These are phyloP conservation scores for Morella rubra DNA, from an alignment of 306 rosid species.

Conservation along the genomic window DNA sequence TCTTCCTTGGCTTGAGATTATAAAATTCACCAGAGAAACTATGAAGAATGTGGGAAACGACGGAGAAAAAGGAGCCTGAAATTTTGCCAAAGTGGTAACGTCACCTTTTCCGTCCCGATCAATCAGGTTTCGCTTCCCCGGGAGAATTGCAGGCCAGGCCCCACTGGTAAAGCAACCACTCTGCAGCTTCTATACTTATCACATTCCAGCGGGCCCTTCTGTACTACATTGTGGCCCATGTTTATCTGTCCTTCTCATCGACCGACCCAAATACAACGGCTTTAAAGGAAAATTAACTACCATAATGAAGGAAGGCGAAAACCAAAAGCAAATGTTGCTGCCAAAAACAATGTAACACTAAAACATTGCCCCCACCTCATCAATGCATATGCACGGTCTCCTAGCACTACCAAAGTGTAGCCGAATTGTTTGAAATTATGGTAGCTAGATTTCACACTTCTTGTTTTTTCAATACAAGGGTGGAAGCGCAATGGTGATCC, in stretches of 20 bases:
- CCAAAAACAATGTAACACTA: neutral
- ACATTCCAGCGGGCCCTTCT: neutral
- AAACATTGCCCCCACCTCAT: neutral
- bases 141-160: too few species aligned
- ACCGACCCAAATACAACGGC: neutral
- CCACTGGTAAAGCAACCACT: too few species aligned
- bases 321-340: neutral
- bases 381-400: neutral
- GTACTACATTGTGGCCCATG: neutral
- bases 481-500: too few species aligned
- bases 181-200: neutral
- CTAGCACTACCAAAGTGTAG: neutral
- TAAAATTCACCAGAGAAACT: too few species aligned
- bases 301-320: neutral
- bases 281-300: neutral
- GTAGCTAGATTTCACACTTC: neutral
- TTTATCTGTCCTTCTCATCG: neutral
- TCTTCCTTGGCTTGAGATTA: too few species aligned
- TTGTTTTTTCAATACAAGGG: too few species aligned
- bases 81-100: too few species aligned
- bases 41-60: too few species aligned
- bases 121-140: too few species aligned
- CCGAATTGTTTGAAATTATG: constrained; percentile 10
- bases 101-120: too few species aligned
- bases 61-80: too few species aligned